Evolutionary conservation across 257 asterid species (phyloP).

Genomic region (Parsonsia alboflavescens): DNA sequence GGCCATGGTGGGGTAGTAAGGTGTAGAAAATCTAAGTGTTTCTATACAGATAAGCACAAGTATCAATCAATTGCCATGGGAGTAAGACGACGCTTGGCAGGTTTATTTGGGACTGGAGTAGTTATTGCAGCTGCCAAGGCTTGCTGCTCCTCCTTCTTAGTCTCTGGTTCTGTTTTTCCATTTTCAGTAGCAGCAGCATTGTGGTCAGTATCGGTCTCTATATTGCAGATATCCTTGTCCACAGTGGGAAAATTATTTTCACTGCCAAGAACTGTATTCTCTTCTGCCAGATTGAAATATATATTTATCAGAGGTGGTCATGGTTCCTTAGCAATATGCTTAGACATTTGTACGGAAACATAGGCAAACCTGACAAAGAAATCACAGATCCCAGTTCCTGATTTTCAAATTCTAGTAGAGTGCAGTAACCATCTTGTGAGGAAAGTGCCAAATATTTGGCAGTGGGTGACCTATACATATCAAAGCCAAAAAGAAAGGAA

Average conservation of each 20-base stretch:
- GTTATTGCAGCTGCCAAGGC: constrained; percentile 28
- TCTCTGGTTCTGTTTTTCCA: constrained; percentile 26
- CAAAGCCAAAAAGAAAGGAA: background rate
- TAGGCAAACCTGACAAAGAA: constrained; percentile 44
- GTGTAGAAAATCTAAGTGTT: background rate
- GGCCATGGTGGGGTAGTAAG: background rate
- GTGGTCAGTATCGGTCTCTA: constrained; percentile 6
- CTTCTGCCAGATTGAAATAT: constrained; percentile 32
- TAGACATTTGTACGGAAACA: constrained; percentile 1
- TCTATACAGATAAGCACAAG: background rate
- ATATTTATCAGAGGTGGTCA: constrained; percentile 1
- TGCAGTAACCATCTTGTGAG: constrained; percentile 96
- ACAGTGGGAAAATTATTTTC: constrained; percentile 17
- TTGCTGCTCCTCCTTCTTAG: constrained; percentile 26
- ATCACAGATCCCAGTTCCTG: constrained; percentile 70
- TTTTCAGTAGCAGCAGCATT: constrained; percentile 22
- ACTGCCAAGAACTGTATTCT: constrained; percentile 24
- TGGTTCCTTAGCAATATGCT: constrained; percentile 4
- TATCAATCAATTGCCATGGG: constrained; percentile 70
- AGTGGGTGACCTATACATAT: constrained; percentile 55
- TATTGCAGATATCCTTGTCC: constrained; percentile 15
- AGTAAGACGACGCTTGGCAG: constrained; percentile 70
- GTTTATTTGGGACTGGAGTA: constrained; percentile 33
- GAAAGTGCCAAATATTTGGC: constrained; percentile 74
- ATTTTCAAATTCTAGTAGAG: constrained; percentile 85